Evolutionary conservation across 2,329 filamentous ascomycete genomes (phyloP).

Genomic region (Colletotrichum tropicicola): DNA sequence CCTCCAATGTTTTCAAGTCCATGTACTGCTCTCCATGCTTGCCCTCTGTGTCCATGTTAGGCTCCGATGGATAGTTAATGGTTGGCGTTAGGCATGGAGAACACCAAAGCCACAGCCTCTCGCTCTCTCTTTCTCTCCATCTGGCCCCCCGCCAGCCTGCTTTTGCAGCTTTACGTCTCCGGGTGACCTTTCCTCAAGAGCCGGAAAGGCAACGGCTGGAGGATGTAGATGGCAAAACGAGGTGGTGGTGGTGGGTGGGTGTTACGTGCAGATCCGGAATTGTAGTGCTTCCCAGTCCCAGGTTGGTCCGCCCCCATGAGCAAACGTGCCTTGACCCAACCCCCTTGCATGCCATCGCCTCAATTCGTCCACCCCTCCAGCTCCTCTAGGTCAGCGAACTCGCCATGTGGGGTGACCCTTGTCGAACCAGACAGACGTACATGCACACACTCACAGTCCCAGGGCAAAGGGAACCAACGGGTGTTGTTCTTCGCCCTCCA

Average conservation of each 20-base stretch:
- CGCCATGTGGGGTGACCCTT: constrained; percentile 22
- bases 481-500: neutral
- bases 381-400: constrained; percentile 1
- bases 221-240: neutral
- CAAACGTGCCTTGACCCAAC: constrained; percentile 18
- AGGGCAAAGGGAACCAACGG: constrained; percentile 19
- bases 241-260: neutral
- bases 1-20: neutral
- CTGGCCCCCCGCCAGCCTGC: too few relatives aligned
- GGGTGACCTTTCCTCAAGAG: neutral
- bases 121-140: neutral
- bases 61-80: neutral
- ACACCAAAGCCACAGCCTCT: neutral
- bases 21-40: too few relatives aligned
- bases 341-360: constrained; percentile 25
- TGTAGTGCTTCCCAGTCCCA: neutral
- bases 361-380: constrained; percentile 18
- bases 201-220: neutral
- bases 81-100: neutral
- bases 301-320: constrained; percentile 7
- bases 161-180: neutral
- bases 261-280: neutral
- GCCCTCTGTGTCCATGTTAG: neutral
- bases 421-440: neutral
- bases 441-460: neutral